Evolutionary conservation across 1,139 yeast species (phyloP), one percentile per base, ranked within the genome.

Genomic region (Geotrichum australiense): DNA sequence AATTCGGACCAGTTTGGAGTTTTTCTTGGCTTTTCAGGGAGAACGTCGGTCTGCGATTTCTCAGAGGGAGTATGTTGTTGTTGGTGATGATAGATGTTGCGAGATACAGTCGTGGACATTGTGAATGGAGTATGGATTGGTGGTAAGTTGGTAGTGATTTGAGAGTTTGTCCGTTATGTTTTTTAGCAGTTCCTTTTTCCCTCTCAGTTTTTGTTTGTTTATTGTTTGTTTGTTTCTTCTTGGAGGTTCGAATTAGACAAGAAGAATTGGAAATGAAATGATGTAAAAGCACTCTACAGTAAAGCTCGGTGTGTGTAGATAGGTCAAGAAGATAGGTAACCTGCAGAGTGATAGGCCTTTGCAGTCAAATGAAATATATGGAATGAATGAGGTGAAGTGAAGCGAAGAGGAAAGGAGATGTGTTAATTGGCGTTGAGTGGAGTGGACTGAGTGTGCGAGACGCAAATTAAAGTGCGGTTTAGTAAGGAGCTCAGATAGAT

Each of bases 1-100:
- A 57, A 58, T 40, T 55, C 57, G 28, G 47, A 45, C 63, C 63
- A 59, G 49, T 58, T 37, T 20, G 56, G 50, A 16, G 38, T 42
- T 16, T 29, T 32, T 14, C 31, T 16, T 5, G 38, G 15, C 19
- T 14, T 20, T 19, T 25, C 16, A 14, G 21, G 12, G 23, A 25
- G 15, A 6, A 6, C n/a, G 25, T 25, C 3, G 29, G 12, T 14
- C 14, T 27, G 28, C 7, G 22, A 16, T 18, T 10, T 14, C 23
- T 35, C 26, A 14, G 34, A 26, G 12, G 18, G 25, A 6, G 34
- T 25, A 12, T 15, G 20, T 12, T 23, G 36, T 20, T 26, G 35
- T 4, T 26, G 25, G 19, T 6, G 35, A 4, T 7, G 15, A n/a
- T n/a, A 11, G 4, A 15, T 19, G 34, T 22, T 19, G 21, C 23